phyloP scores from a whole-genome alignment of 805 yeast species.

The Kodamaea lidongshanica region DNA sequence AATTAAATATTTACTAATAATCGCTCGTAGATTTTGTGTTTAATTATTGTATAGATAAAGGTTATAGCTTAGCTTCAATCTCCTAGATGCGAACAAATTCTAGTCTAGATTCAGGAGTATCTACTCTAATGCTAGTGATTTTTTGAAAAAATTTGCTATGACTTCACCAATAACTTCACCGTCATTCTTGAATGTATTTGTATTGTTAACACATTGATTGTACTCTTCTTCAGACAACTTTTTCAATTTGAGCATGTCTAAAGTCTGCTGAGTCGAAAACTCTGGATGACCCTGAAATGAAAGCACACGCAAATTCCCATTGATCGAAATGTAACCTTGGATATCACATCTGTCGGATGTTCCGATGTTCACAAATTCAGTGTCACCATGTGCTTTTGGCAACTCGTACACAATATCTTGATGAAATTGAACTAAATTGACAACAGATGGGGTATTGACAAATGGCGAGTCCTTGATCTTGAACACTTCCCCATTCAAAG shows the following conservation, averaged over 20 bases:
- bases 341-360: conserved; percentile 47
- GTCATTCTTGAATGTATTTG: conserved; percentile 32
- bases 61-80: too few relatives aligned
- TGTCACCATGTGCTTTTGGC: conserved; percentile 28
- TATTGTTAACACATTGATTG: conserved; percentile 23
- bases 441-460: conserved; percentile 45
- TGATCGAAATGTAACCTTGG: conserved; percentile 56
- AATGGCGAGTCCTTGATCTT: conserved; percentile 22
- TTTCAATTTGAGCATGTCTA: conserved; percentile 19
- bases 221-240: conserved; percentile 20
- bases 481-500: conserved; percentile 37
- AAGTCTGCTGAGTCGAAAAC: conserved; percentile 38
- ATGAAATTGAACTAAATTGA: conserved; percentile 35
- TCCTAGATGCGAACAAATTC: too few relatives aligned
- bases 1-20: too few relatives aligned
- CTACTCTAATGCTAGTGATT: too few relatives aligned
- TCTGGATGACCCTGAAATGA: conserved; percentile 93
- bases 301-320: conserved; percentile 44
- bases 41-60: too few relatives aligned
- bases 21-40: too few relatives aligned
- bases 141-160: conserved; percentile 27
- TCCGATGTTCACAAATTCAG: conserved; percentile 41
- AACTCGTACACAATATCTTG: conserved; percentile 32
- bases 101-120: too few relatives aligned
- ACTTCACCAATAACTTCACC: conserved; percentile 34